phyloP scores from a whole-genome alignment of 495 filamentous ascomycete genomes.

The Staphylotrichum longicolle region DNA sequence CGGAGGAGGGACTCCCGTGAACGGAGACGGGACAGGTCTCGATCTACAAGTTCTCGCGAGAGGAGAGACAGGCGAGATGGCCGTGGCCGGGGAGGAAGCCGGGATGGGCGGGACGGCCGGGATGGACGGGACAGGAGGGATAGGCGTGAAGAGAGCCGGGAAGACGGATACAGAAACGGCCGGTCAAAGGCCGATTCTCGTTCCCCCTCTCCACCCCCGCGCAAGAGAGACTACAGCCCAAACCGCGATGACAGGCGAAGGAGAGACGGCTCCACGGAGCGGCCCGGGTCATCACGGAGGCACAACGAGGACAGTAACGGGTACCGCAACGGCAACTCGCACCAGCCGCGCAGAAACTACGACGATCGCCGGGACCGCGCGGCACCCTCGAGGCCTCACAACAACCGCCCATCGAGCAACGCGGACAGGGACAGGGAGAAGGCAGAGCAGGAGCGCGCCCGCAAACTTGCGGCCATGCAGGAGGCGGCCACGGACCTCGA shows the following conservation, averaged over 20 bases:
- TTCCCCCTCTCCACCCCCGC: constrained; percentile 31
- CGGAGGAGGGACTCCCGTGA: constrained; percentile 38
- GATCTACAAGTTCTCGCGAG: constrained; percentile 30
- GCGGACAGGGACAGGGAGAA: constrained; percentile 11
- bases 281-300: not conserved
- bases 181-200: constrained; percentile 16
- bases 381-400: not conserved
- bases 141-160: constrained; percentile 9
- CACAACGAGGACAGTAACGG: constrained; percentile 12
- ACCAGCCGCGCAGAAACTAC: constrained; percentile 32
- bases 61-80: constrained; percentile 12
- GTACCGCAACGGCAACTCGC: constrained; percentile 28
- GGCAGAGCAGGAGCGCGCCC: constrained; percentile 50
- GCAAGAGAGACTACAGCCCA: constrained; percentile 25
- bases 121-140: constrained; percentile 15
- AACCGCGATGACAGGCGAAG: constrained; percentile 15
- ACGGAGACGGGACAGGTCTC: constrained; percentile 26
- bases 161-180: constrained; percentile 8
- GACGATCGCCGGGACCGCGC: constrained; percentile 23
- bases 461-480: constrained; percentile 85
- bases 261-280: constrained; percentile 4
- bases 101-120: constrained; percentile 15
- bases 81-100: constrained; percentile 10
- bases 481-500: constrained; percentile 78
- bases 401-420: not conserved